Base-by-base conservation (phyloP, 1,139 yeast genomes). In the Candida gigantensis region DNA sequence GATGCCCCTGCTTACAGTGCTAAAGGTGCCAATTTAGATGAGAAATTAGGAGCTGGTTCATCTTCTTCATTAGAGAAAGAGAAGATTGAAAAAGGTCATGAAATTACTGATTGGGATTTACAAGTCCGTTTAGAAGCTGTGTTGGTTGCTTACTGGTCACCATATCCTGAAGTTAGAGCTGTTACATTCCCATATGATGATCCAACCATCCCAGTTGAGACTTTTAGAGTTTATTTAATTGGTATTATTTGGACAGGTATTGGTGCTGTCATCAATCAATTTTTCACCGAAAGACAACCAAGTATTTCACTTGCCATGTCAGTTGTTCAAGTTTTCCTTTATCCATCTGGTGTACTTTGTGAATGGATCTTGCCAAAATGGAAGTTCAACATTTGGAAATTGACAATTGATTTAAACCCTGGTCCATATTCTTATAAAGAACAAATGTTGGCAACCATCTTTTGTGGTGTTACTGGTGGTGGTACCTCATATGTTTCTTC, bases 101-200 rank as follows among this genome's bases (percentile, higher is more conserved):
- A 33, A 8, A 38, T 46, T 23, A 39, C 35, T 13, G 55, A 62
- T 21, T 63, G 66, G 55, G 52, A 50, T 11, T 55, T 71, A 28
- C 62, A 62, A 41, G 52, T 53, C 2, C 63, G 60, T 40, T 50
- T 72, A 28, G 67, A 68, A 37, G 82, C 81, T 1, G 71, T 68
- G 7, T 55, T 81, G 34, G 58, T 74, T 35, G 63, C 72, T 32
- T 79, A 63, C 51, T 74, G 72, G 55, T 79, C 85, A 1, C 83
- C 84, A 1, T 81, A 81, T 50, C 78, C 83, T 5, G 85, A 81
- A 53, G 84, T 81, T 2, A 66, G 87, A 44, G 67, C 86, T 3
- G 74, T 77, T 18, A 65, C 79, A 15, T 73, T 71, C 34, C 78
- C 81, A 8, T 58, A 55, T 30, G 84, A 79, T 50, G 81, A 79